Evolutionary conservation across 306 rosid genomes (phyloP), one percentile per base, ranked within the genome.

Genomic region (Cicer judaicum): DNA sequence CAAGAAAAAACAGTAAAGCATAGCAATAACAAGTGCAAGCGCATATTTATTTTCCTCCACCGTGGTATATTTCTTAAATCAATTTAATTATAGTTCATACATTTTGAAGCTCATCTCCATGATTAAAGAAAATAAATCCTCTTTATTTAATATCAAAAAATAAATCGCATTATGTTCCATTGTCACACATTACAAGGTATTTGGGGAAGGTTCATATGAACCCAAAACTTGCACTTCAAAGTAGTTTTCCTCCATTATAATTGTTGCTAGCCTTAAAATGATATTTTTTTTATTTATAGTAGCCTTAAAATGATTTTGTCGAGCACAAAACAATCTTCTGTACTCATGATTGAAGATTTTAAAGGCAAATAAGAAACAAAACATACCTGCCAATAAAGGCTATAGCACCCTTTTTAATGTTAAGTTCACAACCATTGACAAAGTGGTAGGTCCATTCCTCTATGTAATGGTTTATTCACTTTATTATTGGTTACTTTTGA

Each of bases 271-370:
- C 74, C 76, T 71, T 73, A 66, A 42, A 84, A 89, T 87, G 86
- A 86, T 85, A 0, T 29, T 29, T 29, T 29, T 29, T 29, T 29
- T 29, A 19, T 19, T 19, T 29, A 29, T 29, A 29, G 34, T 76
- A 76, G 80, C 74, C 76, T 71, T 73, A 66, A 42, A 84, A 89
- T 89, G 86, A 87, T 87, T 82, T 82, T 89, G 95, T 89, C 95
- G 71, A 74, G 84, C 89, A 89, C 87, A 70, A 87, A 7, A 43
- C 81, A 74, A 78, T 78, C 40, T 66, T 79, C 76, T 52, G 24
- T 38, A 49, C 65, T 55, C 76, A 73, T 82, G 71, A 80, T 84
- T 79, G 72, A 78, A 57, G 68, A 76, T 40, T 72, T 84, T 52
- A 49, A 75, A 60, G 86, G 81, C 44, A 68, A 83, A 64, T 16